Evolutionary conservation across 2,329 filamentous ascomycete genomes (phyloP).

Genomic region (Domatiomyces globalis): DNA sequence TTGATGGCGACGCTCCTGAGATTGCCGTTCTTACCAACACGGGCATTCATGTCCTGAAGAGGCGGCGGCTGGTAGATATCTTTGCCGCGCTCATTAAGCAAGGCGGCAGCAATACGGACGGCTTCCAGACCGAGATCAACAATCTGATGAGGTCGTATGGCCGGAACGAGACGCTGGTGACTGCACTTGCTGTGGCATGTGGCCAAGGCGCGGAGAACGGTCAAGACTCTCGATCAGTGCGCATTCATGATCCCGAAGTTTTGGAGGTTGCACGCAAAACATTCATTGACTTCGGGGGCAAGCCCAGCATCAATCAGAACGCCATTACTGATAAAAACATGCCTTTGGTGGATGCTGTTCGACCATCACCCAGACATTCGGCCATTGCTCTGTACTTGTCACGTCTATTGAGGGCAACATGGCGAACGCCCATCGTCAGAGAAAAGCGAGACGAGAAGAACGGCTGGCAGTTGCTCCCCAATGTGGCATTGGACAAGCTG

Average conservation of each 20-base stretch:
- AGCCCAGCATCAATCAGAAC: constrained; percentile 71
- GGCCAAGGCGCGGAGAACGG: constrained; percentile 78
- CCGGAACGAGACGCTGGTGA: constrained; percentile 73
- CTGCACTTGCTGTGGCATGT: constrained; percentile 85
- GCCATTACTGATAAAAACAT: constrained; percentile 45
- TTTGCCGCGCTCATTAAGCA: constrained; percentile 70
- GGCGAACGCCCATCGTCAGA: constrained; percentile 63
- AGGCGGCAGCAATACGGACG: constrained; percentile 56
- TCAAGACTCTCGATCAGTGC: constrained; percentile 52
- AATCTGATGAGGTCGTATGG: constrained; percentile 79
- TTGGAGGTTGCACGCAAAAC: constrained; percentile 71
- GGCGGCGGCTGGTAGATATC: constrained; percentile 76
- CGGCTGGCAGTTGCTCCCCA: constrained; percentile 50
- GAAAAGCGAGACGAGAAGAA: constrained; percentile 42
- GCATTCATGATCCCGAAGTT: constrained; percentile 66
- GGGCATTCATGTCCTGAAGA: constrained; percentile 72
- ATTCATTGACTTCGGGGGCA: constrained; percentile 86
- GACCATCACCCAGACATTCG: constrained; percentile 76
- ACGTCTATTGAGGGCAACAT: constrained; percentile 74
- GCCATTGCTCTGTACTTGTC: constrained; percentile 79
- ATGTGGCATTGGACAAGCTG: constrained; percentile 54
- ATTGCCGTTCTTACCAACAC: constrained; percentile 84
- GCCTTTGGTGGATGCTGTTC: constrained; percentile 65
- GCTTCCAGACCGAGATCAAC: constrained; percentile 65
- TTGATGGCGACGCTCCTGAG: constrained; percentile 67